Percentiles rank a stretch among this genome's conserved stretches.
Conservation (phyloP, 306 rosid genomes). For the Cicer cuneatum region DNA sequence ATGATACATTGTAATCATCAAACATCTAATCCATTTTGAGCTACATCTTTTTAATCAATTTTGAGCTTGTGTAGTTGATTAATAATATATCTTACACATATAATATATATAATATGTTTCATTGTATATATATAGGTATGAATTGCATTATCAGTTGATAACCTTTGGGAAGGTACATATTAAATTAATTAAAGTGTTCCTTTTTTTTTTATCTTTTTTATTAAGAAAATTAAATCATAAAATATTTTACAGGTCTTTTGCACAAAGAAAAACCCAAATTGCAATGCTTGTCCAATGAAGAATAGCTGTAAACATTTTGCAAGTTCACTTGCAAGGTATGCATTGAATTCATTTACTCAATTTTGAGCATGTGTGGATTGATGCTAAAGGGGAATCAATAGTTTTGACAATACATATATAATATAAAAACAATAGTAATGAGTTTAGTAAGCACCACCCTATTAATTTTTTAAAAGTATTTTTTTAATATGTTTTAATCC, state of each 20-base stretch:
- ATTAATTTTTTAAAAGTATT: too few species aligned
- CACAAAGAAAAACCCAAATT: conserved; percentile 66
- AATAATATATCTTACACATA: neutral
- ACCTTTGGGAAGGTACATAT: conserved; percentile 78
- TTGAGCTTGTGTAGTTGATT: neutral
- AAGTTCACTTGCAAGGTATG: conserved; percentile 68
- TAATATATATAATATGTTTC: neutral
- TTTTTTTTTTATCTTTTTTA: neutral
- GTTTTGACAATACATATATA: neutral
- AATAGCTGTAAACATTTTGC: conserved; percentile 59
- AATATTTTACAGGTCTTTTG: conserved; percentile 64
- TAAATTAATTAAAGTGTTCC: neutral
- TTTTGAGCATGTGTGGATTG: neutral
- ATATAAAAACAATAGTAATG: too few species aligned
- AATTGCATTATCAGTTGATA: conserved; percentile 80
- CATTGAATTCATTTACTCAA: conserved; percentile 1
- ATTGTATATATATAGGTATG: conserved; percentile 58
- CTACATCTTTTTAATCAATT: neutral
- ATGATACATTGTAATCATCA: conserved; percentile 52
- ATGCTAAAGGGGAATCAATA: neutral
- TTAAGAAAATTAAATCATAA: conserved; percentile 3
- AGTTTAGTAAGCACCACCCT: too few species aligned
- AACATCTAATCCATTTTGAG: neutral
- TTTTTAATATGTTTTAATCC: neutral
- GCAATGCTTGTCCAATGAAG: conserved; percentile 75